Conservation (phyloP, 257 asterid species). For the Misopates orontium region DNA sequence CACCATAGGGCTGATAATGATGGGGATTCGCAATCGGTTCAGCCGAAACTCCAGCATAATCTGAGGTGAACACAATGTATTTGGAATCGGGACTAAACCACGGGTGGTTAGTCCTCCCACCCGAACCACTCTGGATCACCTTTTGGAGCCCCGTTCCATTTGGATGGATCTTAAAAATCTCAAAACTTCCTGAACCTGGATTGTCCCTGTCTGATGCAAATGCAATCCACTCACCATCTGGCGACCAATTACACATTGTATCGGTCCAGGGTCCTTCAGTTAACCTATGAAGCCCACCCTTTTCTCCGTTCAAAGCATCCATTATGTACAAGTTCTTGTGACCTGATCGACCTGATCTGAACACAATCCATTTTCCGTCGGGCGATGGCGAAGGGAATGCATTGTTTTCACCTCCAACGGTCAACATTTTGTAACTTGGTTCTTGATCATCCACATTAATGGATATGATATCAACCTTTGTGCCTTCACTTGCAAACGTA, state of each 20-base stretch:
- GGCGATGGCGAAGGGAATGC: constrained; percentile 95
- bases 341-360: constrained; percentile 84
- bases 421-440: constrained; percentile 46
- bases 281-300: constrained; percentile 49
- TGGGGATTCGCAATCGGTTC: constrained; percentile 86
- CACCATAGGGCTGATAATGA: constrained; percentile 90
- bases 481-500: constrained; percentile 63
- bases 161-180: constrained; percentile 70
- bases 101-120: constrained; percentile 88
- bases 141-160: constrained; percentile 78
- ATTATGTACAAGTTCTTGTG: constrained; percentile 81
- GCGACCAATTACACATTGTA: constrained; percentile 95
- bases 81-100: constrained; percentile 84
- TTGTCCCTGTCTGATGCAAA: constrained; percentile 80
- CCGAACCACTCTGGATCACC: constrained; percentile 72
- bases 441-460: constrained; percentile 67
- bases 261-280: constrained; percentile 84
- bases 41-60: constrained; percentile 86
- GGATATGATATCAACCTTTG: constrained; percentile 73
- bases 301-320: constrained; percentile 80
- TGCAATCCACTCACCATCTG: constrained; percentile 79
- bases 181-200: constrained; percentile 82
- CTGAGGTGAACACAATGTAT: constrained; percentile 69
- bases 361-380: constrained; percentile 83
- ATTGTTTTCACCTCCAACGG: constrained; percentile 65